These are phyloP conservation scores for Dioscorea zingiberensis DNA, from an alignment of 106 monocot species.

Conservation along the genomic window DNA sequence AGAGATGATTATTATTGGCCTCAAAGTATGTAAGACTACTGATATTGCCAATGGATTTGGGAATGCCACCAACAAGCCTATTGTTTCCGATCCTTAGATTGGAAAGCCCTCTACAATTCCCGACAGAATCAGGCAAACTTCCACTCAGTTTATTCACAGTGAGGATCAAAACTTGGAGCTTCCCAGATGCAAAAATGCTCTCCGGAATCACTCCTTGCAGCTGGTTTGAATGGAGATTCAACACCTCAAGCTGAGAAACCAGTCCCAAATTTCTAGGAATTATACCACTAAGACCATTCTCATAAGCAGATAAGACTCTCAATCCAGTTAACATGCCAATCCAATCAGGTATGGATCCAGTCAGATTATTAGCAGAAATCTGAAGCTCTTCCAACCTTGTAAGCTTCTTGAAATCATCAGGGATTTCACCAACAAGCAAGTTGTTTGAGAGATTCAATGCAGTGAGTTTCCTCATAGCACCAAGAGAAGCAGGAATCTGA, in stretches of 20 bases:
- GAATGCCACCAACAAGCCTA: slow-evolving; percentile 42
- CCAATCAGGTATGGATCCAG: slow-evolving; percentile 56
- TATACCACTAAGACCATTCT: slow-evolving; percentile 50
- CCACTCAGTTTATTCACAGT: slow-evolving; percentile 58
- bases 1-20: slow-evolving; percentile 56
- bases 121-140: slow-evolving; percentile 45
- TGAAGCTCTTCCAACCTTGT: slow-evolving; percentile 59
- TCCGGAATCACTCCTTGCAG: slow-evolving; percentile 67
- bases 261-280: slow-evolving; percentile 57
- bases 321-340: slow-evolving; percentile 34
- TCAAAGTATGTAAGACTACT: slow-evolving; percentile 75
- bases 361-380: slow-evolving; percentile 61
- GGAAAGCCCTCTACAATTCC: slow-evolving; percentile 46
- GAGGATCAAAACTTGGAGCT: slow-evolving; percentile 59
- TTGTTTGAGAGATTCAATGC: slow-evolving; percentile 73
- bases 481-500: slow-evolving; percentile 46
- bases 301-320: slow-evolving; percentile 63
- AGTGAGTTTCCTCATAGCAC: slow-evolving; percentile 20
- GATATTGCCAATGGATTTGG: slow-evolving; percentile 42
- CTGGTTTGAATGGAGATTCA: slow-evolving; percentile 79
- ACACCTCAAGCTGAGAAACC: slow-evolving; percentile 46
- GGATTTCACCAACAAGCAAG: slow-evolving; percentile 47
- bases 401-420: slow-evolving; percentile 39
- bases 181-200: slow-evolving; percentile 59
- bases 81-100: slow-evolving; percentile 77